Percentiles rank a stretch among this genome's conserved stretches.
Evolutionary conservation across 176 grass and related monocot species (phyloP).

Genomic region (Triticum monococcum): DNA sequence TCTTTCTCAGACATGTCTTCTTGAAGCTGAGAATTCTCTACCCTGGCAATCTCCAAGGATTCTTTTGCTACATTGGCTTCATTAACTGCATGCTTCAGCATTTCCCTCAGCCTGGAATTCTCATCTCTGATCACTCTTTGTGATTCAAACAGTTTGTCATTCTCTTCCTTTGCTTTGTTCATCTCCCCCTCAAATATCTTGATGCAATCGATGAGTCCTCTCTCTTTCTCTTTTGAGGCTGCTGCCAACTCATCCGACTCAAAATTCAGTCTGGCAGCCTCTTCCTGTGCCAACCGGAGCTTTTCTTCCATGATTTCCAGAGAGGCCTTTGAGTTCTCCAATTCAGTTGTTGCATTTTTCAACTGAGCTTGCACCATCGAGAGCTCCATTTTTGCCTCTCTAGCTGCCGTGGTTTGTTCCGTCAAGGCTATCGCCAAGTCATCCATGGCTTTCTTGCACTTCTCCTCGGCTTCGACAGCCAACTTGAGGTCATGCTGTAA

Average conservation of each 20-base stretch:
- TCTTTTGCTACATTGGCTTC: conserved; percentile 74
- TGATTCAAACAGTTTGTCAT: conserved; percentile 69
- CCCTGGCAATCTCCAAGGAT: conserved; percentile 62
- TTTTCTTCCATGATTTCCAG: conserved; percentile 40
- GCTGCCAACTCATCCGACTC: conserved; percentile 47
- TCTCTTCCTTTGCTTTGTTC: conserved; percentile 57
- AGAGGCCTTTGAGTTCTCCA: conserved; percentile 32
- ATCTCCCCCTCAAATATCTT: conserved; percentile 67
- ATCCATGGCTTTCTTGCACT: conserved; percentile 90
- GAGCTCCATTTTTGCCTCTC: conserved; percentile 55
- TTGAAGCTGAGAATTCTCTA: conserved; percentile 73
- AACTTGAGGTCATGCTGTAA: conserved; percentile 71
- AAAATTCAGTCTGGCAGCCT: conserved; percentile 40
- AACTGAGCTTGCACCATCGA: conserved; percentile 45
- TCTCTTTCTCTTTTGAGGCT: conserved; percentile 70
- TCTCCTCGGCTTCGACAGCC: conserved; percentile 76
- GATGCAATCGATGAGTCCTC: conserved; percentile 63
- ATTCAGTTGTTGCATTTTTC: conserved; percentile 54
- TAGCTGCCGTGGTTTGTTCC: conserved; percentile 54
- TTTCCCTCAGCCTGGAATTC: conserved; percentile 73
- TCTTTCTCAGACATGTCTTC: conserved; percentile 72
- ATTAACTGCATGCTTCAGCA: conserved; percentile 71
- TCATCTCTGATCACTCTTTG: conserved; percentile 71
- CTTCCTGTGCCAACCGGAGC: conserved; percentile 48
- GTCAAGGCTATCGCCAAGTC: conserved; percentile 75